phyloP scores from a whole-genome alignment of 345 rosid genomes.

The rapeseed (Brassica napus) region DNA sequence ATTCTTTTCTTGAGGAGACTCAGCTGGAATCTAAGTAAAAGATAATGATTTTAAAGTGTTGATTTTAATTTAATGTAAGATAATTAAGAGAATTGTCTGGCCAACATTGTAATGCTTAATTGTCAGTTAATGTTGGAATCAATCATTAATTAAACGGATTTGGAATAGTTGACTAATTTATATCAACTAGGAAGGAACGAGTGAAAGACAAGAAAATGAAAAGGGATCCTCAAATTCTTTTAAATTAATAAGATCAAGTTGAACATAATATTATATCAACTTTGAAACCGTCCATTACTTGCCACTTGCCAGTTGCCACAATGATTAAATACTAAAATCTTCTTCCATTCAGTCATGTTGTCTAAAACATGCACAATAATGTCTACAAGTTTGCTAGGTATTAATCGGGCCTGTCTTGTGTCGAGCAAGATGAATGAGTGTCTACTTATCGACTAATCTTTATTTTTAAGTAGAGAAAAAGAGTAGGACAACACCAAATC shows the following conservation, averaged over 20 bases:
- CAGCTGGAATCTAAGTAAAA: not conserved
- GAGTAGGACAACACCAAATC: too few species aligned
- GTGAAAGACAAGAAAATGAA: not conserved
- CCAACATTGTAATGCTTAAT: conserved; percentile 31
- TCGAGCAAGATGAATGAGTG: not conserved
- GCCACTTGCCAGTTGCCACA: conserved; percentile 33
- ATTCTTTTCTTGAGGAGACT: not conserved
- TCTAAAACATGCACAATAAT: not conserved
- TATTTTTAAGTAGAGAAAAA: not conserved
- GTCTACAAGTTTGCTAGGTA: not conserved
- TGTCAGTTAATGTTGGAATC: conserved; percentile 35
- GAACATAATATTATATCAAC: conserved; percentile 20
- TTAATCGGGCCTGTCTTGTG: not conserved
- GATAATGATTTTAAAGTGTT: not conserved
- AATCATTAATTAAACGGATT: conserved; percentile 13
- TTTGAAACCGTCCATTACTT: conserved; percentile 26
- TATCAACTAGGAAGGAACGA: not conserved
- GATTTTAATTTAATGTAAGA: not conserved
- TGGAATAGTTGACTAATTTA: conserved; percentile 16
- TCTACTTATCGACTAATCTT: not conserved
- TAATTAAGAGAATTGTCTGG: conserved; percentile 12
- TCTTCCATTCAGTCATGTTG: conserved; percentile 19
- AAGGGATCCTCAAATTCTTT: not conserved
- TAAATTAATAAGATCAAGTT: conserved; percentile 18
- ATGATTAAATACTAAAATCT: conserved; percentile 8